A percentile compares a stretch with the other conserved stretches of the same genome.
phyloP scores from a whole-genome alignment of 352 stramenopile species.

The Pythium coloratum region DNA sequence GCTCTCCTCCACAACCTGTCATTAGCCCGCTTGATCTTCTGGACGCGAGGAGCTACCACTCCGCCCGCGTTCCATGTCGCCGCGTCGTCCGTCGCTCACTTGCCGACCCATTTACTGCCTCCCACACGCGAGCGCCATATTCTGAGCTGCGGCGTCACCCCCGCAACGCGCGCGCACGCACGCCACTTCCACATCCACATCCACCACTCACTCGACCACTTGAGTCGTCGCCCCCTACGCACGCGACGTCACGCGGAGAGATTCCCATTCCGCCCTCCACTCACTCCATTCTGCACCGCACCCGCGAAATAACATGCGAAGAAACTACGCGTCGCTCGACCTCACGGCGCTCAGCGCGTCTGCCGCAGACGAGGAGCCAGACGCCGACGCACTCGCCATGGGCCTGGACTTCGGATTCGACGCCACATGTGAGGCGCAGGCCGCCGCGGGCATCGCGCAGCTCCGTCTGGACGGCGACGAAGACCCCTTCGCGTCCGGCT shows the following conservation, averaged over 20 bases:
- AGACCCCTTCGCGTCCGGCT: not conserved
- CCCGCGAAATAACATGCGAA: slow-evolving; percentile 17
- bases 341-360: slow-evolving; percentile 17
- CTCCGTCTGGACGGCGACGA: slow-evolving; percentile 21
- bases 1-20: not conserved
- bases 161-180: not conserved
- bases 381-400: not conserved
- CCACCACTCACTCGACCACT: not conserved
- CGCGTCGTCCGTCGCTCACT: slow-evolving; percentile 17
- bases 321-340: slow-evolving; percentile 30
- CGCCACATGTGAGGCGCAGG: not conserved
- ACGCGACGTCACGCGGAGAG: slow-evolving; percentile 1
- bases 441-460: slow-evolving; percentile 13
- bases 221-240: slow-evolving; percentile 3
- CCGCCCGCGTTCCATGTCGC: slow-evolving; percentile 18
- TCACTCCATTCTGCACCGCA: not conserved
- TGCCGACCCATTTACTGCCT: not conserved
- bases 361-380: slow-evolving; percentile 3
- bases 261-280: not conserved
- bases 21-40: slow-evolving; percentile 4
- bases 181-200: not conserved
- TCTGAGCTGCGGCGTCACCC: not conserved
- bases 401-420: slow-evolving; percentile 3
- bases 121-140: not conserved
- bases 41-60: slow-evolving; percentile 1